Conservation (phyloP, 129 eudicot genomes). For the Flaveria bidentis region DNA sequence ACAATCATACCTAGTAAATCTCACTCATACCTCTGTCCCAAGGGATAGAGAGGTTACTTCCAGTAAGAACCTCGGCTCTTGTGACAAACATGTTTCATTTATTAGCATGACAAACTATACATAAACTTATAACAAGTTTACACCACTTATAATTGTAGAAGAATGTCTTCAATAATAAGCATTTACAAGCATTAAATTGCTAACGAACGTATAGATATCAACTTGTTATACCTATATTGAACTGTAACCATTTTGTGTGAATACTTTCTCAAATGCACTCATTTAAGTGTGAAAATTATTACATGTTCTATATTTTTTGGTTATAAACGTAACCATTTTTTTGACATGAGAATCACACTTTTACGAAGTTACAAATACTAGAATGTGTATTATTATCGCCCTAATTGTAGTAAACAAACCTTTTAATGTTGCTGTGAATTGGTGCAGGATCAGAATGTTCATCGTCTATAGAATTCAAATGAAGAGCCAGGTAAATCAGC, state of each 20-base stretch:
- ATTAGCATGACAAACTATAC: no score
- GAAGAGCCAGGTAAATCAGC: conserved; percentile 6
- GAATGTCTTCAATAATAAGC: neutral
- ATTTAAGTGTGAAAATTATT: no score
- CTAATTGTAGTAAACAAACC: neutral
- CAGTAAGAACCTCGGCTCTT: no score
- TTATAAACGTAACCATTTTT: neutral
- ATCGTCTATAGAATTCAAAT: neutral
- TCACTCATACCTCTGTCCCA: no score
- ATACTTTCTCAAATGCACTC: no score
- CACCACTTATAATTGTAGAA: neutral
- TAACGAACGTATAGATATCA: neutral
- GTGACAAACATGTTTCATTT: no score
- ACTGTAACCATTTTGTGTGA: neutral
- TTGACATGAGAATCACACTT: neutral
- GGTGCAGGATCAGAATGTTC: conserved; percentile 18
- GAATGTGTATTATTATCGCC: no score
- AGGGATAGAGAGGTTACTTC: no score
- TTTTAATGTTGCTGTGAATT: conserved; percentile 1
- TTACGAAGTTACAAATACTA: neutral
- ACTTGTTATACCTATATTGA: neutral
- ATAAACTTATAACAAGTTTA: neutral
- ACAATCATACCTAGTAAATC: no score
- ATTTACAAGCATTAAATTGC: neutral
- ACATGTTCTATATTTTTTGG: neutral